These are phyloP conservation scores for Furcasterigmium furcatum DNA, from an alignment of 2,329 filamentous ascomycete species.

Conservation along the genomic window DNA sequence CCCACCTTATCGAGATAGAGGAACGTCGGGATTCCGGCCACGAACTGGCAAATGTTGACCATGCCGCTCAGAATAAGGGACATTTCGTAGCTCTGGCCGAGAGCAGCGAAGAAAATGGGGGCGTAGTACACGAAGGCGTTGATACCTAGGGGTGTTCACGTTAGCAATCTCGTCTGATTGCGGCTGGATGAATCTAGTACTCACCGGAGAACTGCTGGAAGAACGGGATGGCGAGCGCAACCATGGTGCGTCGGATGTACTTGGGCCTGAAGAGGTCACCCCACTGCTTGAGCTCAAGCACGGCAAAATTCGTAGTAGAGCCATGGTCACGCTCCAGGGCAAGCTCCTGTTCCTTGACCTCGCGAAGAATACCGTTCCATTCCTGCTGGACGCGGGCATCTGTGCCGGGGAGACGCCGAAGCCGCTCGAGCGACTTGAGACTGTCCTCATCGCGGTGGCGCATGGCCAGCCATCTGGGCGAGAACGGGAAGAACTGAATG, in stretches of 20 bases:
- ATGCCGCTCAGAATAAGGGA: constrained; percentile 51
- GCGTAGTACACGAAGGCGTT: constrained; percentile 46
- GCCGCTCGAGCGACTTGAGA: constrained; percentile 21
- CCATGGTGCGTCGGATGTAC: too few species aligned
- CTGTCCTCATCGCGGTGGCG: constrained; percentile 24
- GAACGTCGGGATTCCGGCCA: too few species aligned
- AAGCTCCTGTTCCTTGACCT: too few species aligned
- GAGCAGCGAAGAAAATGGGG: constrained; percentile 38
- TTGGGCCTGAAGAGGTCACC: too few species aligned
- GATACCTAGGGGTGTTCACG: too few species aligned
- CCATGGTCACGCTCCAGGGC: too few species aligned
- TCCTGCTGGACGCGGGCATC: too few species aligned
- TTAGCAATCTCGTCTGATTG: too few species aligned
- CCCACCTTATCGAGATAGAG: constrained; percentile 39
- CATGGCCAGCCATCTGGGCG: constrained; percentile 29
- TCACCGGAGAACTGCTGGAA: constrained; percentile 50
- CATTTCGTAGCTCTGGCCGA: constrained; percentile 38
- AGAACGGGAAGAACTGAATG: constrained; percentile 47
- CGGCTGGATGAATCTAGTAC: too few species aligned
- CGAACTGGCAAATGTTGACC: constrained; percentile 40
- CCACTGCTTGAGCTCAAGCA: too few species aligned
- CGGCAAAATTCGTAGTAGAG: too few species aligned
- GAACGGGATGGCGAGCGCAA: constrained; percentile 41
- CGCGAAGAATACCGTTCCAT: too few species aligned
- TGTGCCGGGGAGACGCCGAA: constrained; percentile 22